Evolutionary conservation across 768 basidiomycete species (phyloP), one percentile per base, ranked within the genome.

Genomic region (Tylopilus subfusipes): DNA sequence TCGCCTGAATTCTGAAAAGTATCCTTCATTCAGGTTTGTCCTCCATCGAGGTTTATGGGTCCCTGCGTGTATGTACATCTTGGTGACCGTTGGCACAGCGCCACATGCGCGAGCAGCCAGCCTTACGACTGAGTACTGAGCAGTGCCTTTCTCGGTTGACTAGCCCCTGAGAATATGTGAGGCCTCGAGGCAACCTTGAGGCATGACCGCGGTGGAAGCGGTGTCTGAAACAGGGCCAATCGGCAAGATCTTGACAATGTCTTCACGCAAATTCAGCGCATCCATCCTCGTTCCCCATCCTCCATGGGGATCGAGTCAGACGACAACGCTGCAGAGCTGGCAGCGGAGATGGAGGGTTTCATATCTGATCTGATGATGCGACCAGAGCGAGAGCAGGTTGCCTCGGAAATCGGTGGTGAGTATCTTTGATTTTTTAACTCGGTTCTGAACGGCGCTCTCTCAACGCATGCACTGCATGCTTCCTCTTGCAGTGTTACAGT

Each of bases 401-500:
- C 74, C 43, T 74, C 73, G 33, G 80, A 82, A 72, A 72, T 82
- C 14, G 73, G 71, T 56, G 79, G 79, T 66, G 53, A 53, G 56
- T 74, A 51, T 31, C 18, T 21, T 46, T 29, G 36, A 42, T 58
- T 46, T 21, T 36, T 54, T 34, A 48, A 50, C 14, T 29, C 12
- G 34, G 13, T 12, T 27, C 24, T 10, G 44, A 19, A 7, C 25
- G 49, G 19, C 50, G 22, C 16, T 33, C 16, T 40, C 27, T 53
- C 50, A 50, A 21, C 49, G 34, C 50, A 48, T 54, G 42, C 42
- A 25, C 48, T 60, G 50, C 21, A 36, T 12, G 29, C 42, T 39
- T 49, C 42, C 44, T 29, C 42, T 56, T 63, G 16, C 43, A 70
- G 90, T 88, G 16, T 72, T 93, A n/a, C 85, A 83, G 66, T 88